These are phyloP conservation scores for Candida vaughaniae DNA, from an alignment of 805 yeast genomes.

Conservation along the genomic window DNA sequence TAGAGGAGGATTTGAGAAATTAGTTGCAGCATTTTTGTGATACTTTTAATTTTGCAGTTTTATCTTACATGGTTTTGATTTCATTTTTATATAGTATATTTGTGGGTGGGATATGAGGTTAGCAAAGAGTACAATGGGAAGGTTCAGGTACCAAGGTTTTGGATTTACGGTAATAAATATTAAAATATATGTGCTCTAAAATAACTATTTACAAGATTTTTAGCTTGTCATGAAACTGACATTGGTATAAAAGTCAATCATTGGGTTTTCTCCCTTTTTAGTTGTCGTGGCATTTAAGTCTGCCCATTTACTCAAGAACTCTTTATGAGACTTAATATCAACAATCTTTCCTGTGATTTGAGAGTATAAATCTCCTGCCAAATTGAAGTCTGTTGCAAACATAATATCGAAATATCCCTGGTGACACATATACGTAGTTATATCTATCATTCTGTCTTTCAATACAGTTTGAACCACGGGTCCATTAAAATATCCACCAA, in stretches of 20 bases:
- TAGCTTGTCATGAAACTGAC: conserved; percentile 55
- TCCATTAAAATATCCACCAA: conserved; percentile 57
- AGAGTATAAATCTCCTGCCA: conserved; percentile 60
- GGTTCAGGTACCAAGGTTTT: background rate
- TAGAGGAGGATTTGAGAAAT: conserved; percentile 26
- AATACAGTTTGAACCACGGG: conserved; percentile 82
- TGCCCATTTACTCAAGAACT: conserved; percentile 70
- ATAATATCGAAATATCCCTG: conserved; percentile 86
- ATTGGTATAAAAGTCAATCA: conserved; percentile 73
- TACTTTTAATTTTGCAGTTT: too few relatives aligned
- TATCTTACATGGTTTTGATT: too few relatives aligned
- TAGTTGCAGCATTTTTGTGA: conserved; percentile 7
- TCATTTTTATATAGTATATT: too few relatives aligned
- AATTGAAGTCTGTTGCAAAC: conserved; percentile 77
- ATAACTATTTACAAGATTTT: background rate
- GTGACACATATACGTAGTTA: conserved; percentile 73
- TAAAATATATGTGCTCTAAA: background rate
- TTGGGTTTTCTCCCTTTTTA: conserved; percentile 78
- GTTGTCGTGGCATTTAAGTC: conserved; percentile 66
- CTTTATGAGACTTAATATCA: conserved; percentile 55
- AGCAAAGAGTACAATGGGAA: too few relatives aligned
- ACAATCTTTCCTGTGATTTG: conserved; percentile 62
- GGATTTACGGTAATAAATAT: background rate
- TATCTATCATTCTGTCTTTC: conserved; percentile 64
- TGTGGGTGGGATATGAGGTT: too few relatives aligned